Percentiles rank a stretch among this genome's conserved stretches.
These are phyloP conservation scores for Leptographium procerum DNA, from an alignment of 2,329 filamentous ascomycete genomes.

Conservation along the genomic window DNA sequence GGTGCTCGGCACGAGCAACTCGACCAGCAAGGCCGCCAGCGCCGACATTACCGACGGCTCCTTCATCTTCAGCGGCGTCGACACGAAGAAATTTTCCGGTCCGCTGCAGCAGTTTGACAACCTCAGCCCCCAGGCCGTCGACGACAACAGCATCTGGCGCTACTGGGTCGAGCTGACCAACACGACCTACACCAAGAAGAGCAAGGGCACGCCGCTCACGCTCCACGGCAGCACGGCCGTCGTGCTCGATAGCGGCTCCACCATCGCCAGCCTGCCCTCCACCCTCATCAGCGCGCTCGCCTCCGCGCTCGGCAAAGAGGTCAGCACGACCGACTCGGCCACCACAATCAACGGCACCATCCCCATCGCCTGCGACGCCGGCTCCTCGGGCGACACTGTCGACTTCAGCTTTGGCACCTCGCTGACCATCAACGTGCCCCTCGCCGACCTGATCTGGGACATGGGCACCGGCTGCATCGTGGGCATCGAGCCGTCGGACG, in stretches of 20 bases:
- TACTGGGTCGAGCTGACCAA: conserved; percentile 32
- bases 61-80: conserved; percentile 33
- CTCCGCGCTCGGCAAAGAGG: conserved; percentile 25
- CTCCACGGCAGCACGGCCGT: conserved; percentile 28
- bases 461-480: conserved; percentile 11
- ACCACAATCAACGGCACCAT: conserved; percentile 13
- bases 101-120: conserved; percentile 19
- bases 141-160: conserved; percentile 11
- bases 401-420: conserved; percentile 28
- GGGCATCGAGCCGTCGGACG: conserved; percentile 10
- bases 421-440: conserved; percentile 24
- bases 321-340: conserved; percentile 26
- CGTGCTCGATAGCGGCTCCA: conserved; percentile 56
- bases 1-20: conserved; percentile 17
- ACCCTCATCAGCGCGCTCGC: conserved; percentile 36
- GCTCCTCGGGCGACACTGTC: conserved; percentile 21
- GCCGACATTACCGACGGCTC: conserved; percentile 14
- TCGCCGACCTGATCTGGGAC: conserved; percentile 25
- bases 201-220: conserved; percentile 15
- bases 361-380: conserved; percentile 17
- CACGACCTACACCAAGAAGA: conserved; percentile 21
- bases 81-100: conserved; percentile 32
- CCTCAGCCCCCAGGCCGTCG: conserved; percentile 16
- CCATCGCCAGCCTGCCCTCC: conserved; percentile 53
- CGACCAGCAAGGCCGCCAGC: conserved; percentile 9